Evolutionary conservation across 768 basidiomycete genomes (phyloP).

Genomic region (Xerocomellus intermedius): DNA sequence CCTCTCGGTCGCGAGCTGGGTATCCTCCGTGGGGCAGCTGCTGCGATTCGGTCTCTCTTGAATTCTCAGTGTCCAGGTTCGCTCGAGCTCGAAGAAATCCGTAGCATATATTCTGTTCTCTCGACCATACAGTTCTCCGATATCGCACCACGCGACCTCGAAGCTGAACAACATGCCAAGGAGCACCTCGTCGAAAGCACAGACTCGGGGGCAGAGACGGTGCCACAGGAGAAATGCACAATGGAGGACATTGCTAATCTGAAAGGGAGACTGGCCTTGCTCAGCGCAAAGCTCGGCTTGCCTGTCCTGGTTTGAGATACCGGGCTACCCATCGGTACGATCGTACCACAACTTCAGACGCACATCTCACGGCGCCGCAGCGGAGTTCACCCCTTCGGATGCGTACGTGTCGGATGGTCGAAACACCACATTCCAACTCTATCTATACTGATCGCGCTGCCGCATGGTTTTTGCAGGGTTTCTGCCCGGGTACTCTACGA

Average conservation of each 20-base stretch:
- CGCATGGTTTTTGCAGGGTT: neutral
- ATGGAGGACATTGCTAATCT: constrained; percentile 41
- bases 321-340: neutral
- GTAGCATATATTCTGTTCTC: constrained; percentile 56
- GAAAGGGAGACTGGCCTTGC: constrained; percentile 34
- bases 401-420: neutral
- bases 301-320: constrained; percentile 9
- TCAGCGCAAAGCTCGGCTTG: constrained; percentile 36
- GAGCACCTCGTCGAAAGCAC: constrained; percentile 54
- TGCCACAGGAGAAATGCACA: constrained; percentile 29
- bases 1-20: constrained; percentile 80
- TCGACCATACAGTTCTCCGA: constrained; percentile 64
- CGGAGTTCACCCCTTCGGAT: neutral
- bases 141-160: constrained; percentile 70
- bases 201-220: constrained; percentile 30
- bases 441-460: neutral
- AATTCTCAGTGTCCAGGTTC: constrained; percentile 25
- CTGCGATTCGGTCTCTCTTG: constrained; percentile 61
- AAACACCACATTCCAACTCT: neutral
- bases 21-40: constrained; percentile 65
- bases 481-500: neutral
- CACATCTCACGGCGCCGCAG: neutral
- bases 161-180: constrained; percentile 75
- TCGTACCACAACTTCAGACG: neutral
- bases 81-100: constrained; percentile 40